Conservation (phyloP, 1,139 yeast genomes). For the Wickerhamomyces sp. region DNA sequence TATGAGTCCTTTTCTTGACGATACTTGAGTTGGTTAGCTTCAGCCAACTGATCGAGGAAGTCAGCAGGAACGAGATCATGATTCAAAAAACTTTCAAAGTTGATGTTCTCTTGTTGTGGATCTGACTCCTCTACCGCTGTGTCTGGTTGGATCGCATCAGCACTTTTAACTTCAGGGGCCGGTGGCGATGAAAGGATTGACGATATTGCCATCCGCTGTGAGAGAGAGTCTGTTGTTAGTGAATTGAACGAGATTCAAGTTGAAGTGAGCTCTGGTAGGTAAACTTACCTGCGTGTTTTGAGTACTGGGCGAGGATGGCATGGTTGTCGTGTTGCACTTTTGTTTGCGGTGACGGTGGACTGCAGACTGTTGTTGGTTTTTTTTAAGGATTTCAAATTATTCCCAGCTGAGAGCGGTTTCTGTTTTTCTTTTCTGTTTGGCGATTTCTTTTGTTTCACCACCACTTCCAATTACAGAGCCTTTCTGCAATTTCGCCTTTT, state of each 20-base stretch:
- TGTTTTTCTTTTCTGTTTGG: no score
- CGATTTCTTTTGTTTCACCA: no score
- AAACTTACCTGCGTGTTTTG: background rate
- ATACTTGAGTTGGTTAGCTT: slow-evolving; percentile 18
- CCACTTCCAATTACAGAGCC: no score
- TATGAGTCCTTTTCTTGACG: slow-evolving; percentile 20
- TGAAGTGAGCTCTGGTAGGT: background rate
- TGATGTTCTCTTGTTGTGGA: background rate
- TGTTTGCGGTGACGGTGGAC: no score
- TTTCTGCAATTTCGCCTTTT: no score
- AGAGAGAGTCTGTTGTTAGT: background rate
- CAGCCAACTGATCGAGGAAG: slow-evolving; percentile 11
- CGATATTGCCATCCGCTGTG: slow-evolving; percentile 18
- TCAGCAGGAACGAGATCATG: slow-evolving; percentile 7
- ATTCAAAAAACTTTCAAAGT: slow-evolving; percentile 2
- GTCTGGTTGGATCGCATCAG: background rate
- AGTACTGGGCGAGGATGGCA: background rate
- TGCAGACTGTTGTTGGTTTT: no score
- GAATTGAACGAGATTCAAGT: background rate
- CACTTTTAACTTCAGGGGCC: slow-evolving; percentile 1
- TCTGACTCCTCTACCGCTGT: background rate
- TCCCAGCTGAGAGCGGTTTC: no score
- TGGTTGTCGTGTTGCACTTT: background rate
- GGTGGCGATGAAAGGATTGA: slow-evolving; percentile 18
- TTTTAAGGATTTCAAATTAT: no score